Evolutionary conservation across 2,329 filamentous ascomycete species (phyloP).

Genomic region (Aspergillus felis): DNA sequence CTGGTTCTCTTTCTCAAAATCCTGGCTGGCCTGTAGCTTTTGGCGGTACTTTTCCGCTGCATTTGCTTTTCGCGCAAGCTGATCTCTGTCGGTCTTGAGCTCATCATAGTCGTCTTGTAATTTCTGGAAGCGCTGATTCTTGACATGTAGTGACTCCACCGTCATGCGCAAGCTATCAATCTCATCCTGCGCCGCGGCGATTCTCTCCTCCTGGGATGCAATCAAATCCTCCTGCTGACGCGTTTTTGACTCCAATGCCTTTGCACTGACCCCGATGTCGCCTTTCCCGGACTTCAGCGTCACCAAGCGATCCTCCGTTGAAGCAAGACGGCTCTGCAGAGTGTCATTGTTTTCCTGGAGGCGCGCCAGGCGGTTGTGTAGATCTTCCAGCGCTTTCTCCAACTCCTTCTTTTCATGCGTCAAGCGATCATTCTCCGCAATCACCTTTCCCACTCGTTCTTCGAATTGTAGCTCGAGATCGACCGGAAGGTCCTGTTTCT

Average conservation of each 20-base stretch:
- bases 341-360: constrained; percentile 49
- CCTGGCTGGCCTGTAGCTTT: constrained; percentile 47
- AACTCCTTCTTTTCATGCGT: constrained; percentile 49
- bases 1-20: constrained; percentile 48
- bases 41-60: constrained; percentile 48
- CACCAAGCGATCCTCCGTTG: constrained; percentile 49
- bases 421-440: constrained; percentile 57
- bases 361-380: constrained; percentile 59
- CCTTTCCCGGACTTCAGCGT: constrained; percentile 48
- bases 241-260: constrained; percentile 48
- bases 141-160: constrained; percentile 42
- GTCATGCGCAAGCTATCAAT: constrained; percentile 43
- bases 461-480: constrained; percentile 47
- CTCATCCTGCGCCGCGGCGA: constrained; percentile 50
- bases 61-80: constrained; percentile 46
- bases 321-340: constrained; percentile 42
- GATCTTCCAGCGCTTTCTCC: constrained; percentile 46
- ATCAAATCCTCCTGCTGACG: constrained; percentile 67
- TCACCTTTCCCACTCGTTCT: constrained; percentile 45
- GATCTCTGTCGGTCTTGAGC: constrained; percentile 45
- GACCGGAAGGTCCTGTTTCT: constrained; percentile 34
- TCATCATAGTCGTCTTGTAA: constrained; percentile 49
- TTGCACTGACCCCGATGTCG: constrained; percentile 45
- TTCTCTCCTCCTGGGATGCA: constrained; percentile 63
- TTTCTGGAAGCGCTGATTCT: constrained; percentile 44